These are phyloP conservation scores for Marasmius sp. DNA, from an alignment of 1,284 basidiomycete species.

Conservation along the genomic window DNA sequence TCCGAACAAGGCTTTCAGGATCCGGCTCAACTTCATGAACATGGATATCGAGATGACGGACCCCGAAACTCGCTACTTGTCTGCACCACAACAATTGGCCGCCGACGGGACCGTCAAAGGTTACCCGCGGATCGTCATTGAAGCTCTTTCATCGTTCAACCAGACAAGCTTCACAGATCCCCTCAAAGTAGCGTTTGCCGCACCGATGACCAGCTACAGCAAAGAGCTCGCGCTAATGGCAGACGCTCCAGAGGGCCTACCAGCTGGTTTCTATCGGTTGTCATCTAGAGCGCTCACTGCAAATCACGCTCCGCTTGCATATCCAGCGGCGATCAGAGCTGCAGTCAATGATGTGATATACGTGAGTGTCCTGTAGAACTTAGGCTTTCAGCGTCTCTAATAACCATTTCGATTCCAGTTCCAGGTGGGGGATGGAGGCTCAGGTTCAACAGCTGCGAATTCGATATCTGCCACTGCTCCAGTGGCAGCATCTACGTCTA, in stretches of 20 bases:
- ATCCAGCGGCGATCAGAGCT: not conserved
- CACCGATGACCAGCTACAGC: not conserved
- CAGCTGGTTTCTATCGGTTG: slow-evolving; percentile 1
- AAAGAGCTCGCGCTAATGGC: not conserved
- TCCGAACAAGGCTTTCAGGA: not conserved
- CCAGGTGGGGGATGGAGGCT: not conserved
- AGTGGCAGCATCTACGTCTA: not conserved
- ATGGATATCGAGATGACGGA: not conserved
- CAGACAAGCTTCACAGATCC: slow-evolving; percentile 11
- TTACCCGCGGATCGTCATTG: slow-evolving; percentile 15
- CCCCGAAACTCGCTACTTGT: not conserved
- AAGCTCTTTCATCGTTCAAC: slow-evolving; percentile 7
- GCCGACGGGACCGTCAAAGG: slow-evolving; percentile 10
- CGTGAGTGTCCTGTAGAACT: slow-evolving; percentile 5
- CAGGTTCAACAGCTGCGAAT: not conserved
- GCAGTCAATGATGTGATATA: slow-evolving; percentile 4
- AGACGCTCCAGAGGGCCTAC: not conserved
- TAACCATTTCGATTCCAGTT: not conserved
- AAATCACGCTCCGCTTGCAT: slow-evolving; percentile 1
- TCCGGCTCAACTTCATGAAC: slow-evolving; percentile 1
- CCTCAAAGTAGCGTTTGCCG: not conserved
- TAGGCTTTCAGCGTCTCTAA: not conserved
- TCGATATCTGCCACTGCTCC: not conserved
- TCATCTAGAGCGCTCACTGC: not conserved
- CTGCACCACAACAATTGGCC: slow-evolving; percentile 6